These are phyloP conservation scores for Populus alba DNA, from an alignment of 345 rosid species.

Conservation along the genomic window DNA sequence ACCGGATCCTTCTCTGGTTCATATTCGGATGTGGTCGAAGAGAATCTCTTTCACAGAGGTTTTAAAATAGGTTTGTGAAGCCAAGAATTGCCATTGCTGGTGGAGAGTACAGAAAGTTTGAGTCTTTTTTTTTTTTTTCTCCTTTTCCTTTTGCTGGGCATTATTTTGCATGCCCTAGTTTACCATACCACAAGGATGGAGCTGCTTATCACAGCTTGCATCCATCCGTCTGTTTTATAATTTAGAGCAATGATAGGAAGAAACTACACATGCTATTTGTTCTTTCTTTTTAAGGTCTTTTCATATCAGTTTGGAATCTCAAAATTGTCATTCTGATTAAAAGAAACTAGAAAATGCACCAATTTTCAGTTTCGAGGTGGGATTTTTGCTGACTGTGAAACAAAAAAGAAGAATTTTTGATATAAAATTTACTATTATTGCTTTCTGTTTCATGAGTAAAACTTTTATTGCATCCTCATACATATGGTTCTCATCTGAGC, in stretches of 20 bases:
- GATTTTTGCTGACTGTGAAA: background rate
- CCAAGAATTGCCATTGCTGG: slow-evolving; percentile 7
- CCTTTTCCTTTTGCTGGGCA: background rate
- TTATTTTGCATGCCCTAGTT: background rate
- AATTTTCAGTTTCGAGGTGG: slow-evolving; percentile 11
- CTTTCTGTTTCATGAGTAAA: background rate
- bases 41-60: background rate
- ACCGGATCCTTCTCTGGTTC: background rate
- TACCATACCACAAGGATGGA: background rate
- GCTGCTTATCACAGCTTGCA: background rate
- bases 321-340: slow-evolving; percentile 10
- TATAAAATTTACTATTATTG: background rate
- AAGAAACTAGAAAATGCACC: slow-evolving; percentile 6
- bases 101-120: slow-evolving; percentile 6
- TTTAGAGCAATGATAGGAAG: slow-evolving; percentile 5
- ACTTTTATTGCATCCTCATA: background rate
- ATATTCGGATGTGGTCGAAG: background rate
- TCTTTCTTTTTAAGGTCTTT: slow-evolving; percentile 2
- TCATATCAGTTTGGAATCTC: background rate
- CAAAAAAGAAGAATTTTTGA: background rate
- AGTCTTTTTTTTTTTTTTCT: background rate
- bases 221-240: background rate
- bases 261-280: slow-evolving; percentile 4
- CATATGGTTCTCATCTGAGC: background rate
- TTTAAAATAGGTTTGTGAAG: slow-evolving; percentile 23